Percentiles rank a stretch among this genome's conserved stretches.
Conservation (phyloP, 257 asterid genomes). For the Salvia rosmarinus region DNA sequence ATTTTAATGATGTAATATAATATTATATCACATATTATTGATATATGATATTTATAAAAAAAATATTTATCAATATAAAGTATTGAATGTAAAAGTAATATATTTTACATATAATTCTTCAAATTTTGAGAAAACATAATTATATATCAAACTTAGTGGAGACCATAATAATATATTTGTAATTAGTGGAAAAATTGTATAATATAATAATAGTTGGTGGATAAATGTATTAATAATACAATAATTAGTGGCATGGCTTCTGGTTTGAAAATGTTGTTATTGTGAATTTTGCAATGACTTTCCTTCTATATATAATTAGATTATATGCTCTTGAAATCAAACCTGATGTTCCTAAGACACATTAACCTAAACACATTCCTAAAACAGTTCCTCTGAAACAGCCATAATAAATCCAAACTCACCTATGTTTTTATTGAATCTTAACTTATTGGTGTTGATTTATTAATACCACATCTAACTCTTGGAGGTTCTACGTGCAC, state of each 20-base stretch:
- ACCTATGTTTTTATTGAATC: constrained; percentile 20
- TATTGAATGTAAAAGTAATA: too few relatives aligned
- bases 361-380: neutral
- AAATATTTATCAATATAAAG: neutral
- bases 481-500: constrained; percentile 6
- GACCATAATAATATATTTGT: neutral
- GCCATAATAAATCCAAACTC: constrained; percentile 5
- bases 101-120: neutral
- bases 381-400: neutral
- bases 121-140: neutral
- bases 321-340: neutral
- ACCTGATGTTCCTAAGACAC: constrained; percentile 7
- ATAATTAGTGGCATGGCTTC: neutral
- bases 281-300: neutral
- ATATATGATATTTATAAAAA: too few relatives aligned
- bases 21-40: too few relatives aligned
- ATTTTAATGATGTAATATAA: too few relatives aligned
- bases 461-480: constrained; percentile 12
- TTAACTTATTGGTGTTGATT: constrained; percentile 7
- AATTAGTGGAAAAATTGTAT: neutral
- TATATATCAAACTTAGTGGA: neutral
- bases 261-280: neutral
- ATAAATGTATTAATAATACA: too few relatives aligned
- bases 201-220: too few relatives aligned
- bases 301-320: neutral